Percentiles rank a stretch among this genome's conserved stretches.
phyloP scores from a whole-genome alignment of 441 rosid genomes.

The Corymbia calophylla region DNA sequence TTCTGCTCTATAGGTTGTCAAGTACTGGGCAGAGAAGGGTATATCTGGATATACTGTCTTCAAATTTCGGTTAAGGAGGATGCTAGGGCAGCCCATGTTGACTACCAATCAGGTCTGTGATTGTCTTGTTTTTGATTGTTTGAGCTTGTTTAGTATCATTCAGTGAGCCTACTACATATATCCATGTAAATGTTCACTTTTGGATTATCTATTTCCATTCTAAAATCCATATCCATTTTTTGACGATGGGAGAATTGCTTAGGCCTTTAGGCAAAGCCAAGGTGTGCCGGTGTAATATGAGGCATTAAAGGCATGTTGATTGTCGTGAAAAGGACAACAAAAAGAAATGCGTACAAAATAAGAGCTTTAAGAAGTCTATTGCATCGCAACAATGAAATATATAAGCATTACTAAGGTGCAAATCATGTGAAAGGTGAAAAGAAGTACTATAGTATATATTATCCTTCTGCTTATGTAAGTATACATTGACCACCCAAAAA shows the following conservation, averaged over 20 bases:
- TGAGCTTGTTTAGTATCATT: background rate
- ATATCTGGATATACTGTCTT: constrained; percentile 24
- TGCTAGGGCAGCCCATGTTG: constrained; percentile 21
- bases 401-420: background rate
- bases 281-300: background rate
- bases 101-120: constrained; percentile 21
- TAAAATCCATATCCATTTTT: background rate
- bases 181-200: background rate
- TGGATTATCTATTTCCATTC: background rate
- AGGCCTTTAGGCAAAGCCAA: background rate
- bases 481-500: background rate
- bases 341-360: background rate
- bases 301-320: background rate
- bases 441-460: background rate
- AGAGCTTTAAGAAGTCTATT: background rate
- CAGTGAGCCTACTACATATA: background rate
- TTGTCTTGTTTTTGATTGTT: background rate
- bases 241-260: background rate
- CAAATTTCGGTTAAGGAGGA: constrained; percentile 28
- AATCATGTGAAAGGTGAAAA: background rate
- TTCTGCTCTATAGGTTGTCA: constrained; percentile 19
- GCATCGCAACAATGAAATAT: background rate
- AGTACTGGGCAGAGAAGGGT: constrained; percentile 22
- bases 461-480: background rate
- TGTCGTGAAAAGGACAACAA: background rate